A percentile compares a stretch with the other conserved stretches of the same genome.
These are phyloP conservation scores for Cryptosporidium meleagridis DNA, from an alignment of 169 alveolate species.

Conservation along the genomic window DNA sequence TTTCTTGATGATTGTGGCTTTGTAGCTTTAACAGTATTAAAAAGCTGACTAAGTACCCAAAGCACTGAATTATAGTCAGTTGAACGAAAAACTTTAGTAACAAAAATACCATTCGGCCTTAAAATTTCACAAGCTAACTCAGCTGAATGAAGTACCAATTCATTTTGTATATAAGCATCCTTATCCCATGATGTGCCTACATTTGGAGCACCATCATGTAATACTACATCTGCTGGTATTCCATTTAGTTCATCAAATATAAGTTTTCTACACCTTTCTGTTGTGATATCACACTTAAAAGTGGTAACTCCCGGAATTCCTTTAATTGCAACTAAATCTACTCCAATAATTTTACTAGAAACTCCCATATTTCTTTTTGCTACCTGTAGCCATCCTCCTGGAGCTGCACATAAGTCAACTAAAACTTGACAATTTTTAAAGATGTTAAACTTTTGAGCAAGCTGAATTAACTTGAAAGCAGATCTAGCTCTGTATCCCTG, in stretches of 20 bases:
- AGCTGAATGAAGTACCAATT: slow-evolving; percentile 92
- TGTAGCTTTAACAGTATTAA: slow-evolving; percentile 95
- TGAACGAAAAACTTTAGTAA: slow-evolving; percentile 93
- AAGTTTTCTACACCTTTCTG: slow-evolving; percentile 80
- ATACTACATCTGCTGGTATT: slow-evolving; percentile 95
- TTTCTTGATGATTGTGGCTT: slow-evolving; percentile 98
- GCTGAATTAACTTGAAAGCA: slow-evolving; percentile 97
- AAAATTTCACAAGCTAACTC: slow-evolving; percentile 92
- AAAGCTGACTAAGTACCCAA: slow-evolving; percentile 96
- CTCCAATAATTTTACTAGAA: slow-evolving; percentile 94
- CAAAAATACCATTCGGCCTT: slow-evolving; percentile 86
- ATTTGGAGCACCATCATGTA: slow-evolving; percentile 99
- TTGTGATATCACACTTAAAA: slow-evolving; percentile 95
- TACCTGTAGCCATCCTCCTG: slow-evolving; percentile 99
- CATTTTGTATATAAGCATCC: slow-evolving; percentile 98
- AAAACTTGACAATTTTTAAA: slow-evolving; percentile 82
- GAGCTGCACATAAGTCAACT: slow-evolving; percentile 99
- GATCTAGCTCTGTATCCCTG: slow-evolving; percentile 99
- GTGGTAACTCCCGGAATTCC: slow-evolving; percentile 96
- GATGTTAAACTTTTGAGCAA: slow-evolving; percentile 93
- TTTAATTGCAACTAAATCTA: slow-evolving; percentile 97
- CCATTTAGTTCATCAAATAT: slow-evolving; percentile 81
- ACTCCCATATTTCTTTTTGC: slow-evolving; percentile 94
- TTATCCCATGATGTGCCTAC: slow-evolving; percentile 98
- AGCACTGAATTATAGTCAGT: slow-evolving; percentile 96